These are phyloP conservation scores for Phytopythium helicoides DNA, from an alignment of 352 stramenopile species.

Conservation along the genomic window DNA sequence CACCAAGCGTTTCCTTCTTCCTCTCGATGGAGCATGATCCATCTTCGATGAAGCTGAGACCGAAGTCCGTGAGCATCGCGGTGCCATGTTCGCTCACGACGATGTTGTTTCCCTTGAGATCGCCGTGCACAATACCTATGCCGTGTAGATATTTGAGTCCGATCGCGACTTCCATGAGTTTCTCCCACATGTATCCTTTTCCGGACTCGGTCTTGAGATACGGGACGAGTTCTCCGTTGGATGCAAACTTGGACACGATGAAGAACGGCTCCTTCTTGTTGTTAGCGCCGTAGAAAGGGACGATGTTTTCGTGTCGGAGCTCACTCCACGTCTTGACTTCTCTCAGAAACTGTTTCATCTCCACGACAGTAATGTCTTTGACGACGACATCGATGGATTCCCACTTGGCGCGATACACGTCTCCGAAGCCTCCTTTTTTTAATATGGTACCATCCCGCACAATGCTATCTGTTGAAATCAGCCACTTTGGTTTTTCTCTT, in stretches of 20 bases:
- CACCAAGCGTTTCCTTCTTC: slow-evolving; percentile 2
- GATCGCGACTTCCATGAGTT: slow-evolving; percentile 12
- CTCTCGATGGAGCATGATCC: slow-evolving; percentile 2
- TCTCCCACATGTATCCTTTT: slow-evolving; percentile 5
- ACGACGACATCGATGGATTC: slow-evolving; percentile 8
- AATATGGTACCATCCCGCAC: neutral
- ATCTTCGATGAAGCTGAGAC: slow-evolving; percentile 4
- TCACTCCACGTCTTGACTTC: slow-evolving; percentile 15
- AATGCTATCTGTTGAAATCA: slow-evolving; percentile 6
- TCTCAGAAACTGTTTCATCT: slow-evolving; percentile 9
- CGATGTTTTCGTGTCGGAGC: slow-evolving; percentile 12
- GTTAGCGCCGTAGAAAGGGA: slow-evolving; percentile 17
- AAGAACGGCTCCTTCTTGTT: slow-evolving; percentile 14
- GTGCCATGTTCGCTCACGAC: too few species aligned
- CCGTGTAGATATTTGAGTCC: slow-evolving; percentile 16
- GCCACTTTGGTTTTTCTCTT: slow-evolving; percentile 5
- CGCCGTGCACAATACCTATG: slow-evolving; percentile 24
- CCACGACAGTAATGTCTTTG: slow-evolving; percentile 11
- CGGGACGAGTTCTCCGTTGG: slow-evolving; percentile 7
- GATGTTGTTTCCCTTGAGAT: too few species aligned
- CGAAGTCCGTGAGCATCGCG: too few species aligned
- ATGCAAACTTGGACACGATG: slow-evolving; percentile 15
- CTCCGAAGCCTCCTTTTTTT: slow-evolving; percentile 4
- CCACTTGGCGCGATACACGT: slow-evolving; percentile 16
- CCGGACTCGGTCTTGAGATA: slow-evolving; percentile 14